A percentile compares a stretch with the other conserved stretches of the same genome.
phyloP scores from a whole-genome alignment of 2,329 filamentous ascomycete species.

The Colletotrichum gigasporum region DNA sequence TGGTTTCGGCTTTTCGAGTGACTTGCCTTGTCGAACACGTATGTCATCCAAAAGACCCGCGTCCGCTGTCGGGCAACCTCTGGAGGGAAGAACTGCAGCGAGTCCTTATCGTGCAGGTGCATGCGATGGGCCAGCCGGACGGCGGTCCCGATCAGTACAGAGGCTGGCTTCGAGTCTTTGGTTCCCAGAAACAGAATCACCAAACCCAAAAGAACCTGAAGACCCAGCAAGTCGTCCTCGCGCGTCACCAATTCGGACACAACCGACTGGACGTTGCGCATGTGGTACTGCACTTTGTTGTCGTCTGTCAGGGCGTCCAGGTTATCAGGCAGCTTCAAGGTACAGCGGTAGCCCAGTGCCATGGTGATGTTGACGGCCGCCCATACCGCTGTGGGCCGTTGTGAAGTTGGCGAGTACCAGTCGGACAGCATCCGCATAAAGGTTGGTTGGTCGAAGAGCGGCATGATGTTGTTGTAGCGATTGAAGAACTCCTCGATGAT shows the following conservation, averaged over 20 bases:
- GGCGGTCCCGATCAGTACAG: conserved; percentile 49
- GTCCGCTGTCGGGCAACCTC: conserved; percentile 45
- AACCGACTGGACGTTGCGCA: conserved; percentile 49
- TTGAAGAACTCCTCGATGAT: conserved; percentile 48
- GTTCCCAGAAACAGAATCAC: conserved; percentile 48
- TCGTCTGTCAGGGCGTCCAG: conserved; percentile 31
- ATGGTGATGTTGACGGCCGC: conserved; percentile 51
- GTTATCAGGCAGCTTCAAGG: conserved; percentile 33
- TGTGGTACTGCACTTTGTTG: conserved; percentile 37
- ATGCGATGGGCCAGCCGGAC: conserved; percentile 48
- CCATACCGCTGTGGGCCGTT: conserved; percentile 36
- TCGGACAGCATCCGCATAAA: conserved; percentile 47
- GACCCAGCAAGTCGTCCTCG: conserved; percentile 47
- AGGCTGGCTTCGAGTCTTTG: conserved; percentile 46
- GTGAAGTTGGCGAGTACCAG: conserved; percentile 42
- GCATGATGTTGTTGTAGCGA: conserved; percentile 45
- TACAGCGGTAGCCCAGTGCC: conserved; percentile 44
- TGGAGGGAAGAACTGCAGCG: conserved; percentile 35
- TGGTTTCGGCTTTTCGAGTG: conserved; percentile 48
- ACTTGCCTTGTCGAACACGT: conserved; percentile 49
- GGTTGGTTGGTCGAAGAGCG: conserved; percentile 46
- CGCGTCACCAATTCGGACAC: conserved; percentile 49
- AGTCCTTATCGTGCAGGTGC: conserved; percentile 43
- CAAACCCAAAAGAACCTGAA: conserved; percentile 50
- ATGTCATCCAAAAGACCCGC: conserved; percentile 53